phyloP scores from a whole-genome alignment of 768 basidiomycete species.

The Mycena albidolilacea region DNA sequence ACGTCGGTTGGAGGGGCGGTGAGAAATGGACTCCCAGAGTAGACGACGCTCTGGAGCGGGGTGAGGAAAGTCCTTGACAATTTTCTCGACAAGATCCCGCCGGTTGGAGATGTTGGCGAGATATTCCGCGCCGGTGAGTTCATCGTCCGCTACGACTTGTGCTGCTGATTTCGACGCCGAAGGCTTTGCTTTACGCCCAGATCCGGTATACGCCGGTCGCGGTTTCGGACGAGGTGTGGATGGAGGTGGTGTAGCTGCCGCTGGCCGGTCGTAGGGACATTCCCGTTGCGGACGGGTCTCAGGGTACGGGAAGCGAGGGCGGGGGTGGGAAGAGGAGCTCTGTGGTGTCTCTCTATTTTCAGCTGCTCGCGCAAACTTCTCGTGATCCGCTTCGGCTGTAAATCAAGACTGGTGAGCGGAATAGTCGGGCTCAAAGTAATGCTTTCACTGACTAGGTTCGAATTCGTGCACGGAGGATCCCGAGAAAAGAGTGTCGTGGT shows the following conservation, averaged over 20 bases:
- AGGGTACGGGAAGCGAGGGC: not conserved
- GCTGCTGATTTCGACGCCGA: too few relatives aligned
- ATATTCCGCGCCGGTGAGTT: not conserved
- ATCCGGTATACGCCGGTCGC: not conserved
- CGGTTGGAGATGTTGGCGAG: not conserved
- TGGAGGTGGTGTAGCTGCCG: not conserved
- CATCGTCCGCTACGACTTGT: too few relatives aligned
- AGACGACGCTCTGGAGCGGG: not conserved
- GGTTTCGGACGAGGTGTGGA: not conserved
- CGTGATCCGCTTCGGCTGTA: too few relatives aligned
- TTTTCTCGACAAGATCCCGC: not conserved
- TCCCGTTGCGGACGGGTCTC: not conserved
- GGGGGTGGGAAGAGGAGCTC: too few relatives aligned
- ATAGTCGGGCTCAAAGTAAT: too few relatives aligned
- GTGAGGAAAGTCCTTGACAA: not conserved
- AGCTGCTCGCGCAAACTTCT: too few relatives aligned
- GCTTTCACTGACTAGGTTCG: too few relatives aligned
- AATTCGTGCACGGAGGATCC: too few relatives aligned
- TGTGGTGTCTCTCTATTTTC: too few relatives aligned
- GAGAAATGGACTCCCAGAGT: not conserved
- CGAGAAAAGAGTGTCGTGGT: too few relatives aligned
- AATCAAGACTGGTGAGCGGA: too few relatives aligned
- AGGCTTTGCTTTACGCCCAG: not conserved
- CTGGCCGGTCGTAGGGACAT: not conserved
- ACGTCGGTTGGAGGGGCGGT: not conserved